Evolutionary conservation across 176 grass and related monocot genomes (phyloP).

Genomic region (maize (Zea mays)): DNA sequence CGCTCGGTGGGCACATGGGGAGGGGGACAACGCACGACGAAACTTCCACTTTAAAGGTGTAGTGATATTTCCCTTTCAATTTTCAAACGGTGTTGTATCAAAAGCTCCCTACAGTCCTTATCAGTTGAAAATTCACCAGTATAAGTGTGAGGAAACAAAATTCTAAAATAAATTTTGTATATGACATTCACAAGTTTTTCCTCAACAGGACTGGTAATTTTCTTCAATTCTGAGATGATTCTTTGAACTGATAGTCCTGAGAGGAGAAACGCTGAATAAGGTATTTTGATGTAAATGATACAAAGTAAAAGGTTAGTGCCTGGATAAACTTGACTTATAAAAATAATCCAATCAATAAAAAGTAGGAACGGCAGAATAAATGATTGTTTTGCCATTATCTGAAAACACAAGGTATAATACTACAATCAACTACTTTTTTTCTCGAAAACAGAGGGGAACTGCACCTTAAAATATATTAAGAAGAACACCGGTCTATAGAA

Average conservation of each 20-base stretch:
- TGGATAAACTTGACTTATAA: not conserved
- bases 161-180: conserved; percentile 14
- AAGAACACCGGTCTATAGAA: no score
- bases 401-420: not conserved
- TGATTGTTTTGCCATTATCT: not conserved
- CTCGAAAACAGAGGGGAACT: no score
- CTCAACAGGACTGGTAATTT: conserved; percentile 16
- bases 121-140: conserved; percentile 1
- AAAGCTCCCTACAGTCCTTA: conserved; percentile 18
- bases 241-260: conserved; percentile 49
- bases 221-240: conserved; percentile 38
- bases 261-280: conserved; percentile 30
- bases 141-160: conserved; percentile 4
- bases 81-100: not conserved
- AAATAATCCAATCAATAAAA: conserved; percentile 21
- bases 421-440: not conserved
- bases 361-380: not conserved
- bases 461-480: no score
- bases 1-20: no score
- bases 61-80: not conserved
- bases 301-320: conserved; percentile 7
- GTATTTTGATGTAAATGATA: conserved; percentile 9
- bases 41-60: no score
- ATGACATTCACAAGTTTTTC: conserved; percentile 51
- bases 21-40: no score